Conservation (phyloP, 192 early-diverging fungal species). For the Coemansia reversa region DNA sequence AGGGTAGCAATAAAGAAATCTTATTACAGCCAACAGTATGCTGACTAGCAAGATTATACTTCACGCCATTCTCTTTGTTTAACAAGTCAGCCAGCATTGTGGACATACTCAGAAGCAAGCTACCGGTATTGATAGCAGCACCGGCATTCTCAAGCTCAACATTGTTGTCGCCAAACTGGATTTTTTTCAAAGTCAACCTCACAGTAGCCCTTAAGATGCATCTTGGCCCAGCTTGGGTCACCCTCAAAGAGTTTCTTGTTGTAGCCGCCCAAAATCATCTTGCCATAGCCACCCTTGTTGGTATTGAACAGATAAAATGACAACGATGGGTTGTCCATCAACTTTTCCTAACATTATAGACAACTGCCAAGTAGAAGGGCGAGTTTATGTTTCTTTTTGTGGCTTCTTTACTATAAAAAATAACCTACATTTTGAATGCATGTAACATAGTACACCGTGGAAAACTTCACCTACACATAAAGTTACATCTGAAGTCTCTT, state of each 20-base stretch:
- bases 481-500: no score
- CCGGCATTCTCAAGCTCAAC: conserved; percentile 64
- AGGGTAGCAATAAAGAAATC: conserved; percentile 68
- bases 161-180: conserved; percentile 74
- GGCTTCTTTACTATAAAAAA: no score
- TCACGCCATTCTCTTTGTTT: conserved; percentile 89
- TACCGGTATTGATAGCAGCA: conserved; percentile 91
- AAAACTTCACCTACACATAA: no score
- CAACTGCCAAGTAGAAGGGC: no score
- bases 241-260: conserved; percentile 74
- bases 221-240: conserved; percentile 75
- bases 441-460: no score
- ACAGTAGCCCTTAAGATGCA: conserved; percentile 95
- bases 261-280: conserved; percentile 85
- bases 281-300: conserved; percentile 67
- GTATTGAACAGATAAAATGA: conserved; percentile 83
- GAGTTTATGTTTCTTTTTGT: no score
- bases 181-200: conserved; percentile 85
- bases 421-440: no score
- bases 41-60: conserved; percentile 90
- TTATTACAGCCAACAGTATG: conserved; percentile 78
- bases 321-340: conserved; percentile 87
- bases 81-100: conserved; percentile 80
- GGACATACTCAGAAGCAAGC: conserved; percentile 80
- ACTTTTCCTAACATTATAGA: no score